These are phyloP conservation scores for Taphrina confusa DNA, from an alignment of 1,139 yeast genomes.

Conservation along the genomic window DNA sequence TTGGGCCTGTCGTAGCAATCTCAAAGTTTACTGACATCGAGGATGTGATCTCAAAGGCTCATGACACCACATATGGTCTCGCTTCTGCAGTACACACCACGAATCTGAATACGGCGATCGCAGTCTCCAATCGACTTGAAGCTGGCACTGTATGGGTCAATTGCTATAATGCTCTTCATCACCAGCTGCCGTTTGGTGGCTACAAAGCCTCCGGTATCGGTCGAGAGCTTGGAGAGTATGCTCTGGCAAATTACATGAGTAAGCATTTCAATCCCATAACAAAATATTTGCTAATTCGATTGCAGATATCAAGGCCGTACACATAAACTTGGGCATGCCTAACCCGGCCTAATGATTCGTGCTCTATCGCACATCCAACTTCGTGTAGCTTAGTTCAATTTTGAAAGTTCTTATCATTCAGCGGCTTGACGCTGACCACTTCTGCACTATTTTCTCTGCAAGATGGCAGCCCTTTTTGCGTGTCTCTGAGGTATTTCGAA, in stretches of 20 bases:
- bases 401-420: background rate
- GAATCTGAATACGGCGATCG: conserved; percentile 59
- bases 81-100: conserved; percentile 84
- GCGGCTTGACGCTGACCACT: background rate
- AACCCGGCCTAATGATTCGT: conserved; percentile 3
- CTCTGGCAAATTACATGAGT: conserved; percentile 70
- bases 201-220: conserved; percentile 86
- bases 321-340: conserved; percentile 37
- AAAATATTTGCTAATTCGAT: background rate
- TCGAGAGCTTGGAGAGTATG: conserved; percentile 87
- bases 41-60: conserved; percentile 69
- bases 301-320: conserved; percentile 70
- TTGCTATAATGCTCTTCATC: conserved; percentile 81
- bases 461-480: too few species aligned
- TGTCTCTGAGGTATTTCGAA: too few species aligned
- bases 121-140: conserved; percentile 64
- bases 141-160: conserved; percentile 86
- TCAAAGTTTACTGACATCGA: conserved; percentile 71
- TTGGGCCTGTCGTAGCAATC: conserved; percentile 80
- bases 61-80: conserved; percentile 74
- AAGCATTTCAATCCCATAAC: conserved; percentile 4
- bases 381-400: background rate
- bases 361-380: background rate
- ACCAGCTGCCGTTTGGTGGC: conserved; percentile 78
- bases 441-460: too few species aligned